These are phyloP conservation scores for Acanthamoeba triangularis DNA, from an alignment of 208 protist species.

Conservation along the genomic window DNA sequence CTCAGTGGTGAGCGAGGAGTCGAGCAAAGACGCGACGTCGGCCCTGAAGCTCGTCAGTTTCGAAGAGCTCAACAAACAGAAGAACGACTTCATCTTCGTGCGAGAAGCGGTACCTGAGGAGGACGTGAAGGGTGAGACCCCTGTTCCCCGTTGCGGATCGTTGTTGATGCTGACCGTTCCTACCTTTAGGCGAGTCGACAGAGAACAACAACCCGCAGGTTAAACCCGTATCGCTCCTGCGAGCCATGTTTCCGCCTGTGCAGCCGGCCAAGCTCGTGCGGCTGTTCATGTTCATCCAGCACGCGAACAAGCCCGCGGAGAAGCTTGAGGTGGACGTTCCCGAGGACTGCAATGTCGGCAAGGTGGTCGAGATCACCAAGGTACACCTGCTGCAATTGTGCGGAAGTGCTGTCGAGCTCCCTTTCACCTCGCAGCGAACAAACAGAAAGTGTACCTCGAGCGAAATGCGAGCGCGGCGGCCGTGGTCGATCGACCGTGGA, in stretches of 20 bases:
- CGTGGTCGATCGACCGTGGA: neutral
- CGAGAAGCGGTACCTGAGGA: neutral
- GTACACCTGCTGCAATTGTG: neutral
- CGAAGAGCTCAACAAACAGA: constrained; percentile 23
- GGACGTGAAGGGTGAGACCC: neutral
- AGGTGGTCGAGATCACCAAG: neutral
- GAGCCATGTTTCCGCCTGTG: neutral
- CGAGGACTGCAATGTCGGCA: neutral
- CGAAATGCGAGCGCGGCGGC: neutral
- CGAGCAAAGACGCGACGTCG: neutral
- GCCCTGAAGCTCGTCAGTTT: neutral
- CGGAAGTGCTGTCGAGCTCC: neutral
- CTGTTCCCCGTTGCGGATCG: too few species aligned
- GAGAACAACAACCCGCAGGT: neutral
- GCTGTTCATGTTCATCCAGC: neutral
- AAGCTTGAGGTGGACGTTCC: neutral
- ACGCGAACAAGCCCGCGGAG: neutral
- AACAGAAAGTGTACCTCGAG: neutral
- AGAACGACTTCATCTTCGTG: neutral
- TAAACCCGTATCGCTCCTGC: neutral
- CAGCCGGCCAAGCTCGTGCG: neutral
- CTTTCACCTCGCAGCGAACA: neutral
- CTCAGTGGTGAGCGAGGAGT: neutral
- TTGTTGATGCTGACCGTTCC: too few species aligned
- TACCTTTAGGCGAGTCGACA: neutral